Evolutionary conservation across 1,284 basidiomycete genomes (phyloP).

Genomic region (Sanghuangporus sanghuang): DNA sequence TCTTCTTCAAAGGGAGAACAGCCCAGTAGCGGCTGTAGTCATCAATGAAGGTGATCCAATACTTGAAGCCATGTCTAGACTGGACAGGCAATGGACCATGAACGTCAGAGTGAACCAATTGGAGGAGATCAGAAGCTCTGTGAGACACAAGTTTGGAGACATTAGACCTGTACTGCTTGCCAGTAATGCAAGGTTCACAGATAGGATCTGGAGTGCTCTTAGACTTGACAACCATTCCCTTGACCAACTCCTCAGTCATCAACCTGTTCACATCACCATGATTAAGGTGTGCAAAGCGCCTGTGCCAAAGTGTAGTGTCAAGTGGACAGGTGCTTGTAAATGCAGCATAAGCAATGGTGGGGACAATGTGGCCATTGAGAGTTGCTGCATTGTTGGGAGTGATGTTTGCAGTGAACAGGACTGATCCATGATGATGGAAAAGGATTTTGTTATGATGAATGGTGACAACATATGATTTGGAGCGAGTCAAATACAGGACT

Average conservation of each 20-base stretch:
- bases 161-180: slow-evolving; percentile 18
- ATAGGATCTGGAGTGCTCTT: slow-evolving; percentile 9
- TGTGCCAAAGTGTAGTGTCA: background rate
- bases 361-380: background rate
- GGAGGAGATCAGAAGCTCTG: slow-evolving; percentile 9
- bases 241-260: slow-evolving; percentile 11
- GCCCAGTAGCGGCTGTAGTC: slow-evolving; percentile 20
- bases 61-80: slow-evolving; percentile 19
- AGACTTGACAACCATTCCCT: slow-evolving; percentile 18
- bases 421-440: background rate
- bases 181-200: slow-evolving; percentile 21
- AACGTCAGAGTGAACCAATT: slow-evolving; percentile 25
- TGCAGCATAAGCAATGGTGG: background rate
- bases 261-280: background rate
- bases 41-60: slow-evolving; percentile 26
- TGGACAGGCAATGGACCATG: slow-evolving; percentile 19
- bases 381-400: slow-evolving; percentile 19
- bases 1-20: slow-evolving; percentile 20
- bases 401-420: slow-evolving; percentile 17
- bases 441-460: background rate
- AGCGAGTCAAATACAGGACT: slow-evolving; percentile 28
- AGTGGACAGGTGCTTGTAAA: background rate
- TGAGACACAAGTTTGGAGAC: slow-evolving; percentile 2
- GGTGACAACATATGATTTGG: slow-evolving; percentile 19
- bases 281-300: background rate